Evolutionary conservation across 306 rosid genomes (phyloP), one percentile per base, ranked within the genome.

Genomic region (Adenanthera pavonina): DNA sequence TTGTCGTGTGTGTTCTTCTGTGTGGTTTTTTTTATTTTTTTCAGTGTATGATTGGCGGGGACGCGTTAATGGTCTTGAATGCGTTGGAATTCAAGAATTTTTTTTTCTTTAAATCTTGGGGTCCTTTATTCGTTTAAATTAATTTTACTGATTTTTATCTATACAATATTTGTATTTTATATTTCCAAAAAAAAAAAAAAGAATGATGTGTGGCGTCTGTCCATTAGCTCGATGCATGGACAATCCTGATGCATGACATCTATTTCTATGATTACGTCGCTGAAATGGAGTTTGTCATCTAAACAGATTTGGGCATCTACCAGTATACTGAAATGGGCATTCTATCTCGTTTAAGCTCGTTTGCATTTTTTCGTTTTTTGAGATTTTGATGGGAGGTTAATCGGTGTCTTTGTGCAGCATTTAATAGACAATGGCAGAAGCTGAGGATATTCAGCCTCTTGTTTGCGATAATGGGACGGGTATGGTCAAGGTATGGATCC

Each of bases 381-480:
- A 46, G 36, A 43, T 61, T 43, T 78, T 69, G 15, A 19, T 49
- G 64, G 40, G 56, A 54, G 2, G 52, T 70, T 71, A 25, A 25
- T 25, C 30, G 25, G 14, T 75, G 70, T 83, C 4, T 75, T 78
- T 80, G 33, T 84, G 85, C 79, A 70, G 84, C 79, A 86, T 36
- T 41, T 72, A 10, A 72, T 86, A 84, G 65, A 74, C 78, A 84
- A 94, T 92, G 97, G 95, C 97, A 46, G 98, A 94, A 20, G 78
- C 78, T 13, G 98, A 94, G 89, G 98, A 94, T 71, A 94, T 94
- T 82, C 98, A 94, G 83, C 98, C 98, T 1, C 92, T 94, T 33
- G 98, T 94, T 13, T 94, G 98, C 60, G 97, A 92, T 46, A 94
- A 94, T 74, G 97, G 98, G 76, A 94, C 98, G 35, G 97, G 97